Evolutionary conservation across 176 grass and related monocot species (phyloP).

Genomic region (Eleusine coracana): DNA sequence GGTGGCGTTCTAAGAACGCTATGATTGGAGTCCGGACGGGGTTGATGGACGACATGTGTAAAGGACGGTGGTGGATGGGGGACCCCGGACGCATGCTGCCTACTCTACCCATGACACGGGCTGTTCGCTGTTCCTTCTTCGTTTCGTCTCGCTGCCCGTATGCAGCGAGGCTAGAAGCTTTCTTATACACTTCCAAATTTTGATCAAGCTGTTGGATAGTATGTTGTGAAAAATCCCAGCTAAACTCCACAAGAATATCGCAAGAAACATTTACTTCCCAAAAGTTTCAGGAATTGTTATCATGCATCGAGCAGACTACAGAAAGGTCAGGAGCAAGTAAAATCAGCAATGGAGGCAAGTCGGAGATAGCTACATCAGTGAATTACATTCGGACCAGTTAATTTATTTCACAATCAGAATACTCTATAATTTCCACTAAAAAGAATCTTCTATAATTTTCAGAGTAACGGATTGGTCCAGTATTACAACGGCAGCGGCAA

Average conservation of each 20-base stretch:
- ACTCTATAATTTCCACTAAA: not conserved
- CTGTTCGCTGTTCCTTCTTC: constrained; percentile 38
- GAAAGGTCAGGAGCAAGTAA: not conserved
- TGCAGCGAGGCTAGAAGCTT: not conserved
- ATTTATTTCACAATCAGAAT: constrained; percentile 18
- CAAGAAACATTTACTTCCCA: not conserved
- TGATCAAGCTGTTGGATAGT: not conserved
- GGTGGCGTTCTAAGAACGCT: not conserved
- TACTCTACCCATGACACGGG: constrained; percentile 53
- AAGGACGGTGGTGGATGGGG: constrained; percentile 35
- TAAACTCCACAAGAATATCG: not conserved
- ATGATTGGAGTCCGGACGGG: constrained; percentile 24
- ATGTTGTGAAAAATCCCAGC: not conserved
- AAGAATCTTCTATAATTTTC: constrained; percentile 5
- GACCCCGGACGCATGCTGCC: constrained; percentile 14
- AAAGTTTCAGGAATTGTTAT: not conserved
- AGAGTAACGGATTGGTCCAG: constrained; percentile 23
- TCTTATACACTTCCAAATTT: no score
- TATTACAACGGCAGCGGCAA: constrained; percentile 26
- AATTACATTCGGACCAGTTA: not conserved
- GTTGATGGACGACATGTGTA: constrained; percentile 26
- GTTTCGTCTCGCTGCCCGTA: constrained; percentile 1
- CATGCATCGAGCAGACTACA: not conserved
- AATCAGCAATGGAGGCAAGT: not conserved
- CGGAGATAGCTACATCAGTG: not conserved